phyloP scores from a whole-genome alignment of 2,329 filamentous ascomycete genomes.

The Colletotrichum brevisporum region DNA sequence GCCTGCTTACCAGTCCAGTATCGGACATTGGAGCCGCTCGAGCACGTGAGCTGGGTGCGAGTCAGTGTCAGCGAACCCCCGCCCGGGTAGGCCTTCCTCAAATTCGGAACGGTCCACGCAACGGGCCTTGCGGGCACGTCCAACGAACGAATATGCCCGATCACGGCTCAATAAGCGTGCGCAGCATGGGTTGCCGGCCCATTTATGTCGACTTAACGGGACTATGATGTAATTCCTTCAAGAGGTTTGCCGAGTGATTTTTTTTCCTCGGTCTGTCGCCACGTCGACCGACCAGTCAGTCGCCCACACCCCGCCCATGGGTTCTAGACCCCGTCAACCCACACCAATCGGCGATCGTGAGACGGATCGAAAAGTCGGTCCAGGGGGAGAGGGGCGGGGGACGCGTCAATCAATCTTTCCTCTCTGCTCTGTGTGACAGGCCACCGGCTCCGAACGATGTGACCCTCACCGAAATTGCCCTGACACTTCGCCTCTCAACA shows the following conservation, averaged over 20 bases:
- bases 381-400: conserved; percentile 1
- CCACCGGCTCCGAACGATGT: neutral
- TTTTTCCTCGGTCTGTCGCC: conserved; percentile 10
- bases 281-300: conserved; percentile 2
- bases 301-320: neutral
- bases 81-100: conserved; percentile 7
- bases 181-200: conserved; percentile 6
- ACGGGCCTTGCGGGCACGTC: neutral
- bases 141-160: conserved; percentile 6
- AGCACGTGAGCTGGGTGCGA: neutral
- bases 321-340: conserved; percentile 21
- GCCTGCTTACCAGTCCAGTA: too few relatives aligned
- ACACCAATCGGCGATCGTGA: conserved; percentile 14
- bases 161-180: conserved; percentile 2
- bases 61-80: conserved; percentile 11
- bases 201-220: conserved; percentile 1
- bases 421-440: conserved; percentile 2
- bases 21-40: too few relatives aligned
- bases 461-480: neutral
- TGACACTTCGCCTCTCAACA: neutral
- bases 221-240: conserved; percentile 21
- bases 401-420: conserved; percentile 13
- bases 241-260: conserved; percentile 17
- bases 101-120: conserved; percentile 6
- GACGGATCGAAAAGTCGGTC: conserved; percentile 12